Percentiles rank a stretch among this genome's conserved stretches.
Conservation (phyloP, 2,329 filamentous ascomycete genomes). For the Fusarium sulawesiense region DNA sequence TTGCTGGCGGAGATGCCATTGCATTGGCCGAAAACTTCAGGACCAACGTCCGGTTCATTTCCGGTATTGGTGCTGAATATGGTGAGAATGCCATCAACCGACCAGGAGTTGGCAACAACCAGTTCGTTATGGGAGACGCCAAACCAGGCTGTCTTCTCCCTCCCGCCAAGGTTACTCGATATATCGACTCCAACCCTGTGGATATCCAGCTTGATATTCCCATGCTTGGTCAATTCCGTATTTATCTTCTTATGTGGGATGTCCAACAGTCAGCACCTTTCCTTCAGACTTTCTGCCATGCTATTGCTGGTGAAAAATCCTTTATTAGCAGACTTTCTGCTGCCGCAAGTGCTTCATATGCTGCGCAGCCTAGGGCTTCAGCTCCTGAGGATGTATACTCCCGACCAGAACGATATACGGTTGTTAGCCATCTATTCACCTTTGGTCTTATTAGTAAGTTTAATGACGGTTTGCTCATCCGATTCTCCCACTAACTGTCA, state of each 20-base stretch:
- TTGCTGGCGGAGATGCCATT: conserved; percentile 70
- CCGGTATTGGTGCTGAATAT: conserved; percentile 75
- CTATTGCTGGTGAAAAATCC: conserved; percentile 62
- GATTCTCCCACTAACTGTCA: conserved; percentile 24
- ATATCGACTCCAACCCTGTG: conserved; percentile 81
- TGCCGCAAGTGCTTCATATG: conserved; percentile 71
- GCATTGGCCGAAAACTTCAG: conserved; percentile 76
- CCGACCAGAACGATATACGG: conserved; percentile 75
- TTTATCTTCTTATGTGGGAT: conserved; percentile 77
- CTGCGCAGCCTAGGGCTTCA: conserved; percentile 65
- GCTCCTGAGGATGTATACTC: conserved; percentile 74
- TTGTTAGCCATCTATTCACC: conserved; percentile 76
- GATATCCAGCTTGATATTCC: conserved; percentile 83
- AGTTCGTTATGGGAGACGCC: conserved; percentile 60
- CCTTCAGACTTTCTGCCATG: conserved; percentile 67
- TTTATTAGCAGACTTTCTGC: conserved; percentile 70
- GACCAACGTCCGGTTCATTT: conserved; percentile 78
- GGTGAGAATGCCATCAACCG: conserved; percentile 63
- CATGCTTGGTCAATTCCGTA: conserved; percentile 79
- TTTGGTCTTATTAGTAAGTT: conserved; percentile 73
- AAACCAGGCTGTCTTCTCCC: conserved; percentile 68
- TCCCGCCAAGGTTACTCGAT: conserved; percentile 77
- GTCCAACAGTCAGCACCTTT: conserved; percentile 67
- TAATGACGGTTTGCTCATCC: not conserved
- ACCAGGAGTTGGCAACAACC: conserved; percentile 49